Conservation (phyloP, 768 basidiomycete species). For the Termitomyces sp. region DNA sequence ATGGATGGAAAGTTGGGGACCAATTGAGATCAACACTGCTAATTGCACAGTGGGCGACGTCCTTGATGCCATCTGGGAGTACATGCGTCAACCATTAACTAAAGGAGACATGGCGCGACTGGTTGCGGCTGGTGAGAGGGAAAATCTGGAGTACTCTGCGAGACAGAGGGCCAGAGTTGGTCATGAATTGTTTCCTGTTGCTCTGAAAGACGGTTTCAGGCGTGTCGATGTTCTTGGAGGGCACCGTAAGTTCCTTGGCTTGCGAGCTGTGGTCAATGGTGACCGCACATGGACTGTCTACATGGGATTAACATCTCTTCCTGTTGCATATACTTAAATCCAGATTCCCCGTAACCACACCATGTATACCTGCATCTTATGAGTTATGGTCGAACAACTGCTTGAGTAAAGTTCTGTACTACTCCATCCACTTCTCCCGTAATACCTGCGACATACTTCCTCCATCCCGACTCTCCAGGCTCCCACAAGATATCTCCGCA, state of each 20-base stretch:
- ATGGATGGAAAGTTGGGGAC: conserved; percentile 50
- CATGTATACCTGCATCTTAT: no score
- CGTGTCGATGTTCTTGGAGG: conserved; percentile 51
- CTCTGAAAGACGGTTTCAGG: conserved; percentile 35
- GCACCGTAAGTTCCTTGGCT: conserved; percentile 42
- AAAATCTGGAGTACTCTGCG: conserved; percentile 22
- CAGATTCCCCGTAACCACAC: neutral
- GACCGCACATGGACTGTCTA: conserved; percentile 43
- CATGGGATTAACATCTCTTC: conserved; percentile 40
- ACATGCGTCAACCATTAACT: conserved; percentile 43
- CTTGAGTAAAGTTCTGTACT: conserved; percentile 14
- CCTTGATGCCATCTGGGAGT: conserved; percentile 44
- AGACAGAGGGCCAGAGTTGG: conserved; percentile 34
- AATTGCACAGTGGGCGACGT: conserved; percentile 41
- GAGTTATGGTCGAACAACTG: conserved; percentile 14
- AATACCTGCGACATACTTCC: conserved; percentile 13
- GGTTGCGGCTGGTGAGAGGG: conserved; percentile 5
- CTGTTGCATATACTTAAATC: conserved; percentile 19
- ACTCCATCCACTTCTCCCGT: conserved; percentile 18
- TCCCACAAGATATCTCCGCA: conserved; percentile 18
- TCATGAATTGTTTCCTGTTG: conserved; percentile 35
- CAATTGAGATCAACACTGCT: conserved; percentile 36
- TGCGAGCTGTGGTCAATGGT: conserved; percentile 31
- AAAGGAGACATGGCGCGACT: conserved; percentile 26
- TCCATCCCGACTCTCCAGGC: conserved; percentile 18